Percentiles rank a stretch among this genome's conserved stretches.
Conservation (phyloP, 192 early-diverging fungal species). For the Mortierella hygrophila region DNA sequence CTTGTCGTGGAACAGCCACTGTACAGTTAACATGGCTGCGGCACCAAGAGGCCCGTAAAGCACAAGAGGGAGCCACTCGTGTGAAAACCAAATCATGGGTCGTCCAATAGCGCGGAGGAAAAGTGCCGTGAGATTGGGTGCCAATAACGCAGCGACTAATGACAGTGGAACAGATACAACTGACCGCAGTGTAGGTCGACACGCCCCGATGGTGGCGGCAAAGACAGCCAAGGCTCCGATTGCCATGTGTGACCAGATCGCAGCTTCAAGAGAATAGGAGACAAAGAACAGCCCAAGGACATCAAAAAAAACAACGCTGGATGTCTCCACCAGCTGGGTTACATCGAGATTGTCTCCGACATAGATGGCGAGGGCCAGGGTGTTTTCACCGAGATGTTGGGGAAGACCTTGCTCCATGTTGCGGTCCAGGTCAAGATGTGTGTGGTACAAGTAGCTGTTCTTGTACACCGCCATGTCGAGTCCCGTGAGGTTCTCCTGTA, state of each 20-base stretch:
- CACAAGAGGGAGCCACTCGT: conserved; percentile 67
- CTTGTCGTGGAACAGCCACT: conserved; percentile 45
- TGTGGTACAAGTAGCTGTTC: conserved; percentile 80
- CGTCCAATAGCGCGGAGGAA: conserved; percentile 22
- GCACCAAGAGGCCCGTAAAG: conserved; percentile 64
- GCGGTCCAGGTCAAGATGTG: conserved; percentile 72
- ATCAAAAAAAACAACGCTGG: conserved; percentile 73
- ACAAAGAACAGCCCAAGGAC: conserved; percentile 70
- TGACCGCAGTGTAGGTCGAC: conserved; percentile 34
- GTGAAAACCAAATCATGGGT: conserved; percentile 71
- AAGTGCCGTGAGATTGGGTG: conserved; percentile 34
- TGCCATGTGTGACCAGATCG: conserved; percentile 61
- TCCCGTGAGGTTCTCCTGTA: conserved; percentile 72
- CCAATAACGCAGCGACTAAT: conserved; percentile 35
- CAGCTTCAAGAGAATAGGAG: conserved; percentile 68
- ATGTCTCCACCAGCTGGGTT: conserved; percentile 54
- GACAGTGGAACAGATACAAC: conserved; percentile 41
- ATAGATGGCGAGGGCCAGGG: conserved; percentile 65
- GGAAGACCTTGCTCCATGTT: conserved; percentile 69
- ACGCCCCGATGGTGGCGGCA: conserved; percentile 36
- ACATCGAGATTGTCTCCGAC: conserved; percentile 64
- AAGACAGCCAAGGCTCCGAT: conserved; percentile 47
- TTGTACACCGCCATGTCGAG: conserved; percentile 82
- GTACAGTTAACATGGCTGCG: conserved; percentile 56
- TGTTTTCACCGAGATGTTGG: conserved; percentile 82